A percentile compares a stretch with the other conserved stretches of the same genome.
Evolutionary conservation across 257 asterid genomes (phyloP).

Genomic region (Pogostemon cablin): DNA sequence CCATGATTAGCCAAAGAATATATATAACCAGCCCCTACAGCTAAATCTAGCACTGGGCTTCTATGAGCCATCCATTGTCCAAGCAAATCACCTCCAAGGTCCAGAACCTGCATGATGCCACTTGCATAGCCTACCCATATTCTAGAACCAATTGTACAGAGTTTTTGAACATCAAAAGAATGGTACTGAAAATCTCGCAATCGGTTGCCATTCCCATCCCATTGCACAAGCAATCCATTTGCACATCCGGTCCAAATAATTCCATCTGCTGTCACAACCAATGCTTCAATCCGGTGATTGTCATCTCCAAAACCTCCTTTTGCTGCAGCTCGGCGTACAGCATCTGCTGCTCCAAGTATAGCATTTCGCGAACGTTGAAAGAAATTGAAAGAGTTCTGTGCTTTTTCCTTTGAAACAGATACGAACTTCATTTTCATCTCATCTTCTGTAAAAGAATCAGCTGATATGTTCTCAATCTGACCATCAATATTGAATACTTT

Average conservation of each 20-base stretch:
- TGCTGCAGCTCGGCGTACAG: slow-evolving; percentile 88
- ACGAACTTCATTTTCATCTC: slow-evolving; percentile 60
- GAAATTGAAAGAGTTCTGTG: slow-evolving; percentile 67
- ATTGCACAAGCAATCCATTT: slow-evolving; percentile 83
- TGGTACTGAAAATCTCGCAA: slow-evolving; percentile 74
- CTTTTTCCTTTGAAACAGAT: slow-evolving; percentile 67
- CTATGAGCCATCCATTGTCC: slow-evolving; percentile 92
- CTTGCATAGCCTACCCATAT: slow-evolving; percentile 89
- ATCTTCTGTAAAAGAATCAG: slow-evolving; percentile 69
- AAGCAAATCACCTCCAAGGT: slow-evolving; percentile 74
- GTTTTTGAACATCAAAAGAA: slow-evolving; percentile 67
- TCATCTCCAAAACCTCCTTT: slow-evolving; percentile 89
- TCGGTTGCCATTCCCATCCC: slow-evolving; percentile 92
- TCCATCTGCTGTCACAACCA: slow-evolving; percentile 68
- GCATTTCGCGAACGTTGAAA: slow-evolving; percentile 98
- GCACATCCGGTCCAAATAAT: slow-evolving; percentile 93
- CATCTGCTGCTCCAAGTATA: slow-evolving; percentile 97
- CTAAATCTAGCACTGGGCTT: slow-evolving; percentile 75
- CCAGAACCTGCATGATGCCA: slow-evolving; percentile 86
- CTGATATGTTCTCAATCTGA: slow-evolving; percentile 74
- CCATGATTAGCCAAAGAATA: slow-evolving; percentile 93
- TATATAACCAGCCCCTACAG: slow-evolving; percentile 67
- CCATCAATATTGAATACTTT: slow-evolving; percentile 86
- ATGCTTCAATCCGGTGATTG: slow-evolving; percentile 79
- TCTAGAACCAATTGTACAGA: slow-evolving; percentile 71